These are phyloP conservation scores for Phytophthora ramorum DNA, from an alignment of 352 stramenopile genomes.

Conservation along the genomic window DNA sequence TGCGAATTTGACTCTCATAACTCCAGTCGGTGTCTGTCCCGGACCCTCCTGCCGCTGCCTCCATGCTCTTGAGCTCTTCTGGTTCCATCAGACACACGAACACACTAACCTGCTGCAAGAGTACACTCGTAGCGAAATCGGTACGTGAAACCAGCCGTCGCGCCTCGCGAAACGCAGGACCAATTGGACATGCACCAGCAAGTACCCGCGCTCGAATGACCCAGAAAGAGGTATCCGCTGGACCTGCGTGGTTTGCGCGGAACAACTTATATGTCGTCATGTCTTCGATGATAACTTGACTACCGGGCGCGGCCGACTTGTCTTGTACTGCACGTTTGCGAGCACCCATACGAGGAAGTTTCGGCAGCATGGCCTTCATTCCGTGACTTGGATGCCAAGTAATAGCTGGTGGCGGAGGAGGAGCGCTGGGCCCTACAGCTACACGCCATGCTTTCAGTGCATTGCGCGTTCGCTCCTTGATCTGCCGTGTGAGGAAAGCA, in stretches of 20 bases:
- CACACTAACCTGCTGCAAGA: constrained; percentile 68
- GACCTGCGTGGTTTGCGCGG: constrained; percentile 61
- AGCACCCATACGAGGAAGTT: constrained; percentile 50
- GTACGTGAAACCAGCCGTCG: constrained; percentile 51
- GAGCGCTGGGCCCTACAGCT: constrained; percentile 23
- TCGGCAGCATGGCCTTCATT: constrained; percentile 57
- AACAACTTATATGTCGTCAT: constrained; percentile 71
- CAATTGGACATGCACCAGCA: constrained; percentile 59
- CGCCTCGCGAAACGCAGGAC: constrained; percentile 53
- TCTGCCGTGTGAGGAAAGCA: constrained; percentile 45
- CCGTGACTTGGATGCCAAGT: constrained; percentile 77
- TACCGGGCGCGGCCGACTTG: constrained; percentile 34
- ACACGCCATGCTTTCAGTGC: constrained; percentile 42
- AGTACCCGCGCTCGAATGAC: constrained; percentile 65
- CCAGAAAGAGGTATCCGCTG: constrained; percentile 79
- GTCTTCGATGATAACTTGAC: constrained; percentile 62
- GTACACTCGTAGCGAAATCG: constrained; percentile 63
- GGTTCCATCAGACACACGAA: constrained; percentile 70
- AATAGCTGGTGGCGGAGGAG: constrained; percentile 21
- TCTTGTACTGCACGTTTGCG: constrained; percentile 28
- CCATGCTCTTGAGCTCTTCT: constrained; percentile 43
- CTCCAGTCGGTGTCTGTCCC: constrained; percentile 31
- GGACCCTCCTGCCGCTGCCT: constrained; percentile 13
- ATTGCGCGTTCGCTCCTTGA: constrained; percentile 28
- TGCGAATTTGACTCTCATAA: constrained; percentile 60